These are phyloP conservation scores for Capronia americana DNA, from an alignment of 2,329 filamentous ascomycete genomes.

Conservation along the genomic window DNA sequence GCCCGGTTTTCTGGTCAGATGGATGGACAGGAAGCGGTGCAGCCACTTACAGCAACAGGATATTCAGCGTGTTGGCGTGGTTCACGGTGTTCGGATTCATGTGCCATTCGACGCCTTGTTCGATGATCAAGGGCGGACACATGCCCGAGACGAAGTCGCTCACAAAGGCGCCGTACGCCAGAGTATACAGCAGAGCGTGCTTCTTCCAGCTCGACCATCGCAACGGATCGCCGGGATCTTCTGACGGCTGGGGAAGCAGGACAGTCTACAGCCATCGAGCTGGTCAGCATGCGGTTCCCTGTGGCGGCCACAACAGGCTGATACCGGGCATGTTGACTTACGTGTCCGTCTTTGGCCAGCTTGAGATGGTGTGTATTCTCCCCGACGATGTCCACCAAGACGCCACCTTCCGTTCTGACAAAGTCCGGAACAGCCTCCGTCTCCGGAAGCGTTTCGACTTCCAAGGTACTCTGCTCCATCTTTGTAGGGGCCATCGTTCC, in stretches of 20 bases:
- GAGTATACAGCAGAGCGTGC: constrained; percentile 24
- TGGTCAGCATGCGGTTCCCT: not conserved
- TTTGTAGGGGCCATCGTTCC: not conserved
- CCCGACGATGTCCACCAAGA: not conserved
- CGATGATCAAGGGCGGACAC: constrained; percentile 47
- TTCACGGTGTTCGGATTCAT: constrained; percentile 48
- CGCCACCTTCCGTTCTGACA: not conserved
- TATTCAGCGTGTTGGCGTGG: constrained; percentile 48
- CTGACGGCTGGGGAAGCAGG: constrained; percentile 58
- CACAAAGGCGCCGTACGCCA: constrained; percentile 46
- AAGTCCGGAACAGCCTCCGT: not conserved
- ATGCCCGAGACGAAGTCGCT: constrained; percentile 50
- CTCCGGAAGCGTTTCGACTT: not conserved
- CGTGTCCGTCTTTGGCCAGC: constrained; percentile 42
- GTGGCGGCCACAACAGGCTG: not conserved
- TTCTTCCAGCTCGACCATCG: constrained; percentile 50
- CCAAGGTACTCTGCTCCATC: not conserved
- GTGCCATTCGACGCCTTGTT: constrained; percentile 47
- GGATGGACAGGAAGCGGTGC: too few species aligned
- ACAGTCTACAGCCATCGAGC: constrained; percentile 54
- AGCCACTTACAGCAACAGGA: constrained; percentile 45
- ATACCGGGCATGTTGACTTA: too few species aligned
- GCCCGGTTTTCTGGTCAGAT: not conserved
- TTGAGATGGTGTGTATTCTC: constrained; percentile 38
- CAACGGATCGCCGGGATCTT: constrained; percentile 60